Base-by-base conservation (phyloP, 1,284 basidiomycete species). In the Hypsizygus ulmarius region DNA sequence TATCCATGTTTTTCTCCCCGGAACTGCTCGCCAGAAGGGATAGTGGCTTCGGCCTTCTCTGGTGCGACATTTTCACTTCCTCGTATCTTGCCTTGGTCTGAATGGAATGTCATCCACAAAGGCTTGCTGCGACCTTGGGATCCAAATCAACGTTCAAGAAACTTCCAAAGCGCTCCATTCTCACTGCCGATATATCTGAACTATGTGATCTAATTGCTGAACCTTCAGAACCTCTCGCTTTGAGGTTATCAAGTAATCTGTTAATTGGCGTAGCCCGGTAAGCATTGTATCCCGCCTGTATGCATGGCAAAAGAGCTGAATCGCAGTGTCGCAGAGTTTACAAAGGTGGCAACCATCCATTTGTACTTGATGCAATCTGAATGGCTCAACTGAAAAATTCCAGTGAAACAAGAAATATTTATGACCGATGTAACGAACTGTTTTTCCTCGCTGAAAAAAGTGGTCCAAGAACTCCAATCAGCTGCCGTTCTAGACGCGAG, bases 51-150 rank as follows among this genome's bases (percentile, higher is more conserved):
- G 89, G 89, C 50, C 76, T 91, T 15, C 70, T 91, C 16, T 91
- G 88, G 88, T 88, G 62, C 47, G 18, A 32, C 25, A 16, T 18
- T 35, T 28, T 1, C 25, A 3, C 33, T 43, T 11, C 12, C 28
- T 21, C 21, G 12, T 36, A 19, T 33, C 11, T 7, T 28, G 27
- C 16, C 12, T 28, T 18, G 42, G 39, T 16, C 43, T 28, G 10
- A 38, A 25, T 16, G 12, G 38, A 7, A 25, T 12, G 11, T 30
- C 9, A 21, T 9, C 25, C 29, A 45, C 43, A 19, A 27, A 94
- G 91, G 91, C 81, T 94, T 39, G 90, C 90, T 28, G 91, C 91
- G 3, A 94, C 91, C 1, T 73, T 94, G 14, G 92, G 91, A 25
- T 84, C 90, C 4, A 87, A 86, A 66, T 89, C 87, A 11, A 79